phyloP scores from a whole-genome alignment of 208 protist genomes.

The Trypanosoma melophagium region DNA sequence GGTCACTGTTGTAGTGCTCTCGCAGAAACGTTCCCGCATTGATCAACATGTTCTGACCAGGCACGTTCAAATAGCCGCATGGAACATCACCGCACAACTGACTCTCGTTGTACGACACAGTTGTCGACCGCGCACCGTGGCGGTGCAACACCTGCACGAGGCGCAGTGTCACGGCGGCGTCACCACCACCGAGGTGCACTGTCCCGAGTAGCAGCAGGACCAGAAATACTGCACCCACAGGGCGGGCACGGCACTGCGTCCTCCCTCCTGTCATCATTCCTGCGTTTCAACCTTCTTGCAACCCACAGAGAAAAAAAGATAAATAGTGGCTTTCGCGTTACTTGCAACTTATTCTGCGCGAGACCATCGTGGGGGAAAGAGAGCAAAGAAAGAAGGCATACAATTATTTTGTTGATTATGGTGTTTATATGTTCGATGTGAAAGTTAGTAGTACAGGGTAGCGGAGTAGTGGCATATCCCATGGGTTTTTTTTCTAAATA shows the following conservation, averaged over 20 bases:
- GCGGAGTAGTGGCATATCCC: no score
- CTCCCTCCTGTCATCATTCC: not conserved
- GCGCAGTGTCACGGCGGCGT: constrained; percentile 10
- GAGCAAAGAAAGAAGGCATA: no score
- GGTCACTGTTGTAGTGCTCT: constrained; percentile 30
- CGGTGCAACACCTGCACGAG: constrained; percentile 51
- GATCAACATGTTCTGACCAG: constrained; percentile 37
- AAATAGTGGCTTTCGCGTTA: no score
- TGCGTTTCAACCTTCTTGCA: not conserved
- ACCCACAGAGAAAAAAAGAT: not conserved
- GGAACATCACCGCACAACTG: constrained; percentile 38
- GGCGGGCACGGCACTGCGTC: not conserved
- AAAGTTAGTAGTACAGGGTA: no score
- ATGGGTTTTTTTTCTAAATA: no score
- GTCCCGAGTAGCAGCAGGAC: not conserved
- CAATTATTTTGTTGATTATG: no score
- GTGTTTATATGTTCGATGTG: no score
- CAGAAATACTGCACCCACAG: not conserved
- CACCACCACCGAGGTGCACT: not conserved
- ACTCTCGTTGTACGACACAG: constrained; percentile 42
- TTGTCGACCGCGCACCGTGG: constrained; percentile 40
- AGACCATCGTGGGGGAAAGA: no score
- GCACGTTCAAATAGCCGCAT: constrained; percentile 41
- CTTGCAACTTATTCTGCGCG: no score
- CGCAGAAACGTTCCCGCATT: constrained; percentile 42